Evolutionary conservation across 768 basidiomycete genomes (phyloP).

Genomic region (Russula dissimulans): DNA sequence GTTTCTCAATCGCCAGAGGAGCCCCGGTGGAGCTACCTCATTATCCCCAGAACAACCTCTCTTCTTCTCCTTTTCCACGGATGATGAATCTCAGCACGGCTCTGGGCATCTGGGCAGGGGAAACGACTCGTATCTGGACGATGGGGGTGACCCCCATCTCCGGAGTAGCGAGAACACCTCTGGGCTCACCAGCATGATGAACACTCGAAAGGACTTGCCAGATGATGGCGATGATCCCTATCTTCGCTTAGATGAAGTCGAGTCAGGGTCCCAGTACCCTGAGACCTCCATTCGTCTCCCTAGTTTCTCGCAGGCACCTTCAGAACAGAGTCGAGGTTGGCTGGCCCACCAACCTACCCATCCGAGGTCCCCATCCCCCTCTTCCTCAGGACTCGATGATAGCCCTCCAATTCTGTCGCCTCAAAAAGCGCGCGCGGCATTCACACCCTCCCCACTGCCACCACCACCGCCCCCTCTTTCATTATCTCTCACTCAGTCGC

Average conservation of each 20-base stretch:
- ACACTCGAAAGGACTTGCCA: slow-evolving; percentile 18
- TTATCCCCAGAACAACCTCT: slow-evolving; percentile 63
- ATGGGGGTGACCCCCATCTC: slow-evolving; percentile 71
- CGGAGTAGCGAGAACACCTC: slow-evolving; percentile 30
- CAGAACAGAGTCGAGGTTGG: slow-evolving; percentile 45
- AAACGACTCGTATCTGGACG: slow-evolving; percentile 49
- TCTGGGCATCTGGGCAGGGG: slow-evolving; percentile 29
- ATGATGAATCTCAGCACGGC: slow-evolving; percentile 47
- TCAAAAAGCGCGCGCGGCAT: slow-evolving; percentile 29
- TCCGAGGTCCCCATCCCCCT: slow-evolving; percentile 39
- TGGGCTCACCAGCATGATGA: slow-evolving; percentile 26
- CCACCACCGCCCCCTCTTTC: slow-evolving; percentile 43
- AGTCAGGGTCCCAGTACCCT: slow-evolving; percentile 32
- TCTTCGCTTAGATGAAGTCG: slow-evolving; percentile 65
- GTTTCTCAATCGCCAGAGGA: slow-evolving; percentile 56
- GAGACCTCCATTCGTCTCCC: slow-evolving; percentile 32
- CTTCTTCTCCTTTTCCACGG: slow-evolving; percentile 83
- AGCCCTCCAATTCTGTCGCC: slow-evolving; percentile 38
- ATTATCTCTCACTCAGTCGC: slow-evolving; percentile 69
- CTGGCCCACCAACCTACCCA: slow-evolving; percentile 69
- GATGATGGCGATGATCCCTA: slow-evolving; percentile 69
- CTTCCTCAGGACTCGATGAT: slow-evolving; percentile 34
- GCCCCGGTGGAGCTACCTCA: slow-evolving; percentile 31
- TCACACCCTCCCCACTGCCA: slow-evolving; percentile 31
- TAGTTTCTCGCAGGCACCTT: slow-evolving; percentile 24